phyloP scores from a whole-genome alignment of 805 yeast species.

The Alloascoidea hylecoeti region DNA sequence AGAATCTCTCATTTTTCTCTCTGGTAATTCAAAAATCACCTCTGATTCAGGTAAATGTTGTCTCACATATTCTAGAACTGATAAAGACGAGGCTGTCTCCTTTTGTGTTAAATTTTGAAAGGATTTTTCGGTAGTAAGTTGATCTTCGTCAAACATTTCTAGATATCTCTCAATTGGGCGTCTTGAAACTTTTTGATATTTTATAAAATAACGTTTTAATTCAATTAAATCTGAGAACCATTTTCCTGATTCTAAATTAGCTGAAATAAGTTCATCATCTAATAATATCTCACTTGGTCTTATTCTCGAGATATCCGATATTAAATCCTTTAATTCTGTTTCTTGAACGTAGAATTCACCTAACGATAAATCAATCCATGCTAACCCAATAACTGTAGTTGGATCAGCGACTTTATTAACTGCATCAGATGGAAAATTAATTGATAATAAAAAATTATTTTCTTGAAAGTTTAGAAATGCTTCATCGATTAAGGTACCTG shows the following conservation, averaged over 20 bases:
- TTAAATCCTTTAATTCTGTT: slow-evolving; percentile 40
- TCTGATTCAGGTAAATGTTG: slow-evolving; percentile 60
- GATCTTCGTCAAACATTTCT: slow-evolving; percentile 24
- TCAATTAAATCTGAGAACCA: slow-evolving; percentile 50
- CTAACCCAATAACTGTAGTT: slow-evolving; percentile 45
- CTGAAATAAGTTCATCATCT: slow-evolving; percentile 26
- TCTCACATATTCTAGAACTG: slow-evolving; percentile 51
- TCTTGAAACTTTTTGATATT: slow-evolving; percentile 32
- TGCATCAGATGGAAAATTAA: slow-evolving; percentile 40
- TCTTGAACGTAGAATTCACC: slow-evolving; percentile 67
- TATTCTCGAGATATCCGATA: slow-evolving; percentile 64
- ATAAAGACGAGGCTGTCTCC: slow-evolving; percentile 48
- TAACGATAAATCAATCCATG: slow-evolving; percentile 84
- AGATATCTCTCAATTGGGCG: slow-evolving; percentile 22
- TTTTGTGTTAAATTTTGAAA: slow-evolving; percentile 23
- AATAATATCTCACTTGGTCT: slow-evolving; percentile 71
- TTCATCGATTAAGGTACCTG: slow-evolving; percentile 88
- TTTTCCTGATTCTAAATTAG: slow-evolving; percentile 24
- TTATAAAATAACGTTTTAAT: slow-evolving; percentile 42
- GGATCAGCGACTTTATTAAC: slow-evolving; percentile 20
- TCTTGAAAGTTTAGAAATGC: slow-evolving; percentile 59
- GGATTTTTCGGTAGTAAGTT: slow-evolving; percentile 10
- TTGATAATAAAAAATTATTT: slow-evolving; percentile 56
- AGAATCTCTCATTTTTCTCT: slow-evolving; percentile 32
- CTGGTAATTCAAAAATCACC: slow-evolving; percentile 55